These are phyloP conservation scores for Elymus sibiricus DNA, from an alignment of 176 grass and related monocot genomes.

Conservation along the genomic window DNA sequence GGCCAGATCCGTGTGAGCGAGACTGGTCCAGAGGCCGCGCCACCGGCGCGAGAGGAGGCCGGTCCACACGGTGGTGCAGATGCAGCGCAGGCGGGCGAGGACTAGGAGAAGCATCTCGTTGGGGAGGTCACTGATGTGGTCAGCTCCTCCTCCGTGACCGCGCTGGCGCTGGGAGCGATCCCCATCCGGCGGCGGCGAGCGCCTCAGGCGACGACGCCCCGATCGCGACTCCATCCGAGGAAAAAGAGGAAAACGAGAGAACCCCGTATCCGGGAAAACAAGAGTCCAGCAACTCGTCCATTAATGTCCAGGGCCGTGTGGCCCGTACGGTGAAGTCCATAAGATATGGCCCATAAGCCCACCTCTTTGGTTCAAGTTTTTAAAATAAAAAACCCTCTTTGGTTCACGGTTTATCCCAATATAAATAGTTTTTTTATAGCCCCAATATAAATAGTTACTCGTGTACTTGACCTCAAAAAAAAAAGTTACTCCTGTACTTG, in stretches of 20 bases:
- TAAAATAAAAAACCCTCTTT: too few species aligned
- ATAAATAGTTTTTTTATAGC: too few species aligned
- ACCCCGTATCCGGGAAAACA: background rate
- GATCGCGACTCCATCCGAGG: background rate
- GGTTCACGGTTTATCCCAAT: too few species aligned
- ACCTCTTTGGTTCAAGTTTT: background rate
- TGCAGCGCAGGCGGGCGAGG: background rate
- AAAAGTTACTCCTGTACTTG: too few species aligned
- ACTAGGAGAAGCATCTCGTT: background rate
- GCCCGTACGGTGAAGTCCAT: background rate
- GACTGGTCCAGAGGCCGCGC: background rate
- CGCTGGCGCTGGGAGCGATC: too few species aligned
- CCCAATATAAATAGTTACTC: too few species aligned
- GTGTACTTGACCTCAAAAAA: too few species aligned
- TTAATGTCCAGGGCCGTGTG: background rate
- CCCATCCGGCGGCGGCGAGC: background rate
- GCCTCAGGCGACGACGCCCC: background rate
- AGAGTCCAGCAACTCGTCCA: background rate
- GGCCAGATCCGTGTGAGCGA: background rate
- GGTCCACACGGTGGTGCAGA: background rate
- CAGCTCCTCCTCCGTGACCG: background rate
- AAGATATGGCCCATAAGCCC: background rate
- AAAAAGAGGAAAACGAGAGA: background rate
- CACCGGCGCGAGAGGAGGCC: background rate
- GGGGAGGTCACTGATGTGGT: background rate